Conservation (phyloP, 805 yeast genomes). For the Candida sithepensis region DNA sequence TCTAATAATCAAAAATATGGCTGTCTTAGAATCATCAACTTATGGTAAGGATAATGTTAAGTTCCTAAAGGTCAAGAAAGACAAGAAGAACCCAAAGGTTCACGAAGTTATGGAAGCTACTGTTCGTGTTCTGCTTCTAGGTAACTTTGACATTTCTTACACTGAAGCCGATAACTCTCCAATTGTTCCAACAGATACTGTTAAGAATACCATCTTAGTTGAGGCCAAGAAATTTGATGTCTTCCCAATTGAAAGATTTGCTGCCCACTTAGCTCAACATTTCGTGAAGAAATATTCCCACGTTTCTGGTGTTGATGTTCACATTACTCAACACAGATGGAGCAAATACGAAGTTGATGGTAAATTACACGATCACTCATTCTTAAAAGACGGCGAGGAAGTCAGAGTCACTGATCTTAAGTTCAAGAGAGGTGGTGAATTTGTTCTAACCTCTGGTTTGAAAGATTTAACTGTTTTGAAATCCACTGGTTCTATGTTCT, state of each 20-base stretch:
- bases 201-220: conserved; percentile 81
- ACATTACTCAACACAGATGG: conserved; percentile 77
- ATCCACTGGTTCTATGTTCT: conserved; percentile 90
- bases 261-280: conserved; percentile 78
- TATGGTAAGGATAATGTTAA: conserved; percentile 95
- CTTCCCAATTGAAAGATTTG: conserved; percentile 90
- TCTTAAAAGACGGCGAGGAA: conserved; percentile 81
- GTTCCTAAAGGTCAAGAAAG: conserved; percentile 82
- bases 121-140: conserved; percentile 69
- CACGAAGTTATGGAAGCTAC: conserved; percentile 88
- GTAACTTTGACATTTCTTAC: conserved; percentile 76
- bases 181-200: conserved; percentile 94
- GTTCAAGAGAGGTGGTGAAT: conserved; percentile 51
- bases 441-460: conserved; percentile 60
- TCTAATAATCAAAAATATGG: too few relatives aligned
- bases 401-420: conserved; percentile 57
- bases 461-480: conserved; percentile 81
- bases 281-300: conserved; percentile 75
- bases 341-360: conserved; percentile 71
- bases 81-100: conserved; percentile 62
- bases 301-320: conserved; percentile 66
- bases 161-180: conserved; percentile 84
- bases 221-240: conserved; percentile 81
- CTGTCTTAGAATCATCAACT: conserved; percentile 43
- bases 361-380: conserved; percentile 76